A percentile compares a stretch with the other conserved stretches of the same genome.
Conservation (phyloP, 1,284 basidiomycete species). For the Microbotryum intermedium region DNA sequence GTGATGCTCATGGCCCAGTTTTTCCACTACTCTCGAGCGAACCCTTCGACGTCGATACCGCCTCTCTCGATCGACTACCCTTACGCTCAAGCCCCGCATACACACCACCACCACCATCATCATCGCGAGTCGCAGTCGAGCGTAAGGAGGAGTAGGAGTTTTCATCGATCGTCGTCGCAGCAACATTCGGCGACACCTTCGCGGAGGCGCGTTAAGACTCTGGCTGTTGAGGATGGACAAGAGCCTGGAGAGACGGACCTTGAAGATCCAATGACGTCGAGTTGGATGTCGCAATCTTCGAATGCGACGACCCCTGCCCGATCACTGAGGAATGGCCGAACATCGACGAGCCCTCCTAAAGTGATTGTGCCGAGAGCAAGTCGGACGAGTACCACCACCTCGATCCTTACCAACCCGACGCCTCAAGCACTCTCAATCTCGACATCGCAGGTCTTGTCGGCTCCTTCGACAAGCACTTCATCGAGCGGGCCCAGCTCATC, state of each 20-base stretch:
- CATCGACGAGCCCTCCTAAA: too few species aligned
- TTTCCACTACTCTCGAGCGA: constrained; percentile 53
- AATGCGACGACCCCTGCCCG: not conserved
- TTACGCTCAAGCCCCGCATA: constrained; percentile 17
- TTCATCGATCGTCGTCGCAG: not conserved
- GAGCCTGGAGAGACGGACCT: constrained; percentile 43
- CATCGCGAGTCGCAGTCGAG: constrained; percentile 5
- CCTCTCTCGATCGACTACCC: constrained; percentile 26
- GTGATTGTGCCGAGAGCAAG: too few species aligned
- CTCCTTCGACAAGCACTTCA: too few species aligned
- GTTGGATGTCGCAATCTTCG: constrained; percentile 56
- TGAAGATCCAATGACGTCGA: constrained; percentile 54
- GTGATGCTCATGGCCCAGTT: constrained; percentile 42
- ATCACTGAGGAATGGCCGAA: not conserved
- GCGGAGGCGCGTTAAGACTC: constrained; percentile 12
- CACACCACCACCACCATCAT: constrained; percentile 19
- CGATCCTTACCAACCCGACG: too few species aligned
- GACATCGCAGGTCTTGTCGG: too few species aligned
- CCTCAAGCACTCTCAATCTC: too few species aligned
- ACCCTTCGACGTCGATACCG: constrained; percentile 10
- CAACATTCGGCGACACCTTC: constrained; percentile 36
- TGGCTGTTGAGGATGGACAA: too few species aligned
- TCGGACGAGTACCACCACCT: too few species aligned
- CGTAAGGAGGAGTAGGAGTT: not conserved
- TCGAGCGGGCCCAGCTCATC: too few species aligned